These are phyloP conservation scores for Ascochyta rabiei DNA, from an alignment of 2,329 filamentous ascomycete species.

Conservation along the genomic window DNA sequence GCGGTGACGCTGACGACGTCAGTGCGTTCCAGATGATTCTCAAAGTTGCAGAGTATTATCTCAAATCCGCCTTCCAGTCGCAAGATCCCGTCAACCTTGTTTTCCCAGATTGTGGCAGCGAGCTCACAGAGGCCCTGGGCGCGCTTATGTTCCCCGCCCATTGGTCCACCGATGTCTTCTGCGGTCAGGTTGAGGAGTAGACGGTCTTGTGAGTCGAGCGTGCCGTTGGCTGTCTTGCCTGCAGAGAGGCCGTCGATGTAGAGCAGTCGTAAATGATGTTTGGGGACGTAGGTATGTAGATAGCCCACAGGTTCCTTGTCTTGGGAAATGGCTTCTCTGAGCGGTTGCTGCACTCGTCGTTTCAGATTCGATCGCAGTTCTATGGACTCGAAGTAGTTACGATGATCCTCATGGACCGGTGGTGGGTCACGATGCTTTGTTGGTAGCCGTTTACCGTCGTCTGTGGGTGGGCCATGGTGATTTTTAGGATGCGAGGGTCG, in stretches of 20 bases:
- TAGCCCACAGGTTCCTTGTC: constrained; percentile 55
- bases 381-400: neutral
- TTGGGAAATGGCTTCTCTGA: neutral
- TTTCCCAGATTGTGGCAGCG: constrained; percentile 56
- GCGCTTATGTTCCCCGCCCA: constrained; percentile 57
- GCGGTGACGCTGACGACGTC: constrained; percentile 19
- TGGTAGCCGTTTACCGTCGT: neutral
- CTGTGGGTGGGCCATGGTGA: neutral
- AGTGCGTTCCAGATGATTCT: constrained; percentile 40
- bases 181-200: constrained; percentile 57
- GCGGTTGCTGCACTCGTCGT: constrained; percentile 12
- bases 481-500: neutral
- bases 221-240: constrained; percentile 68
- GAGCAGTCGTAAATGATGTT: constrained; percentile 63
- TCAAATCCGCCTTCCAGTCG: constrained; percentile 75
- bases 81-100: constrained; percentile 66
- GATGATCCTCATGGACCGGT: neutral
- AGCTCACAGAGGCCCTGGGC: constrained; percentile 64
- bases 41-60: constrained; percentile 71
- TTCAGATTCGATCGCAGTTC: neutral
- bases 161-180: constrained; percentile 16
- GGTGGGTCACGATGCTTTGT: neutral
- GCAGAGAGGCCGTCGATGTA: constrained; percentile 75
- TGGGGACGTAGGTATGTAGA: constrained; percentile 69
- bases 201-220: constrained; percentile 70